A percentile compares a stretch with the other conserved stretches of the same genome.
phyloP scores from a whole-genome alignment of 768 basidiomycete genomes.

The Tremella mesenterica region DNA sequence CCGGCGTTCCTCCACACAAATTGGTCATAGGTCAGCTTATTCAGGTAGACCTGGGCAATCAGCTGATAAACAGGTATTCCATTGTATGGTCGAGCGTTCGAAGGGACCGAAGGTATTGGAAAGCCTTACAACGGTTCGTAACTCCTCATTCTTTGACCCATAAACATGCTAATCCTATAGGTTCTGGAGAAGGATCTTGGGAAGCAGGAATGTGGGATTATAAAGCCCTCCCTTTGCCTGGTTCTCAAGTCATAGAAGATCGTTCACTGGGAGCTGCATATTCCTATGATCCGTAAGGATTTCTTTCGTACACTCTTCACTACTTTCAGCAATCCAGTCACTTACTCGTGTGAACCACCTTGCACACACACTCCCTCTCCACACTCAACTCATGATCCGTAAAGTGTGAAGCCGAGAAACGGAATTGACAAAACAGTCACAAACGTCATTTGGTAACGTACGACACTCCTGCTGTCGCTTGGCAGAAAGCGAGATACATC shows the following conservation, averaged over 20 bases:
- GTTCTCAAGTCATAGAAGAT: conserved; percentile 60
- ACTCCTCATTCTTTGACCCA: background rate
- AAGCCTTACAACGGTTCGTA: conserved; percentile 58
- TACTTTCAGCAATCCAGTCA: conserved; percentile 47
- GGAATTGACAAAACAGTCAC: conserved; percentile 40
- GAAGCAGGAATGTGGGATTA: conserved; percentile 79
- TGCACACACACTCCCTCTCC: too few species aligned
- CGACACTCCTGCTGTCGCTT: conserved; percentile 60
- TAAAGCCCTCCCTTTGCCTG: conserved; percentile 71
- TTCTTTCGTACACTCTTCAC: conserved; percentile 47
- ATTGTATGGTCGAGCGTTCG: conserved; percentile 85
- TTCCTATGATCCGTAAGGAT: conserved; percentile 59
- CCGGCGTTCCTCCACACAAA: conserved; percentile 69
- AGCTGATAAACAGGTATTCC: conserved; percentile 55
- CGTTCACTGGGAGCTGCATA: conserved; percentile 65
- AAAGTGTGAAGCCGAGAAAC: background rate
- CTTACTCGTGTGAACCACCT: background rate
- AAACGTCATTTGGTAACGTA: conserved; percentile 60
- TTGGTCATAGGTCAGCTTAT: conserved; percentile 59
- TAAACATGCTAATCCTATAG: conserved; percentile 5
- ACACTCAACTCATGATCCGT: too few species aligned
- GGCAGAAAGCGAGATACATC: conserved; percentile 66
- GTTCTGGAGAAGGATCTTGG: conserved; percentile 76
- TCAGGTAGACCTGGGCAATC: background rate
- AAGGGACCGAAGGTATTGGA: conserved; percentile 74